Evolutionary conservation across 495 filamentous ascomycete species (phyloP).

Genomic region (Penicillium bialowiezense): DNA sequence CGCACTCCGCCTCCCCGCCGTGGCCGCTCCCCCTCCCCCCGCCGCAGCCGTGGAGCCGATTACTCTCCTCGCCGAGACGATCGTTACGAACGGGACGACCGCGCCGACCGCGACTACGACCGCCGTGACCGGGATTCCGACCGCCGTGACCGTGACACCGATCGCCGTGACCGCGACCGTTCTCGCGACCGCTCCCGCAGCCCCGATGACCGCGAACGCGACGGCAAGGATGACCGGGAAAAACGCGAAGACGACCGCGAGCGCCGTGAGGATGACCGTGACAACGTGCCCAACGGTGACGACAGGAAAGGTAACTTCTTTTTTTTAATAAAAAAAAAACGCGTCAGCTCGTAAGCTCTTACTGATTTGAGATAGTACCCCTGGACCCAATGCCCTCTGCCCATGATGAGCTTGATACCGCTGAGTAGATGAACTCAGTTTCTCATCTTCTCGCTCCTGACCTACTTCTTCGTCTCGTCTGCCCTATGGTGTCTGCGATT

Average conservation of each 20-base stretch:
- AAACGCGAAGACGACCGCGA: constrained; percentile 67
- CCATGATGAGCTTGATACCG: constrained; percentile 96
- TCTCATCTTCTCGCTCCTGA: constrained; percentile 2
- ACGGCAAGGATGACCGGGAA: constrained; percentile 65
- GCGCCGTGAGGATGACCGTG: constrained; percentile 48
- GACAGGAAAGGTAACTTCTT: constrained; percentile 89
- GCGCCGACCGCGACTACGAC: constrained; percentile 70
- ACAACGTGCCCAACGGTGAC: constrained; percentile 51
- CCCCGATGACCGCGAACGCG: constrained; percentile 65
- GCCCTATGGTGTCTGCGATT: background rate
- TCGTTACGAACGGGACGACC: constrained; percentile 70
- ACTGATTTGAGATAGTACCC: constrained; percentile 34
- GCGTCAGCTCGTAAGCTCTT: background rate
- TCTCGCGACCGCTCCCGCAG: constrained; percentile 62
- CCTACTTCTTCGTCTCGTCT: background rate
- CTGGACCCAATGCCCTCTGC: constrained; percentile 76
- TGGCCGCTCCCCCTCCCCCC: constrained; percentile 68
- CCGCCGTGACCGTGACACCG: constrained; percentile 60
- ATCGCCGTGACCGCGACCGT: constrained; percentile 57
- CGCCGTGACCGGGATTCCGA: constrained; percentile 67
- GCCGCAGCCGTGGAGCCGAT: constrained; percentile 72
- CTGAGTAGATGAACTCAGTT: constrained; percentile 63
- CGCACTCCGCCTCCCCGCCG: constrained; percentile 83
- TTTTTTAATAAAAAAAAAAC: no score
- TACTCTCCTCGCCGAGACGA: constrained; percentile 92